Conservation (phyloP, 805 yeast species). For the Zygosaccharomyces rouxii region DNA sequence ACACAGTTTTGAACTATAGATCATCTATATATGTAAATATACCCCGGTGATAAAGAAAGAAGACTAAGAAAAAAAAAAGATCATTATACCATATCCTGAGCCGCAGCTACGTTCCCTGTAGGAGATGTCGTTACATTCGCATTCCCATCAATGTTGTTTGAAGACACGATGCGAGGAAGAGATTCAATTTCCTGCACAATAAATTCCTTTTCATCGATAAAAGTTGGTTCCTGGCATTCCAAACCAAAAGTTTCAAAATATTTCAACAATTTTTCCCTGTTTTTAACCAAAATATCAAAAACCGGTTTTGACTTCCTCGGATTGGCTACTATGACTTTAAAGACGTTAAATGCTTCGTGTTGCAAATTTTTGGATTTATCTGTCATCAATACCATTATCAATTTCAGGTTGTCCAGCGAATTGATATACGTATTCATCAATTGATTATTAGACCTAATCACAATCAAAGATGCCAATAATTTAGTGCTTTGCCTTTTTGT, state of each 20-base stretch:
- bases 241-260: constrained; percentile 64
- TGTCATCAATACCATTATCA: constrained; percentile 78
- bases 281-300: constrained; percentile 75
- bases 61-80: neutral
- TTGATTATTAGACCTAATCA: constrained; percentile 63
- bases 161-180: constrained; percentile 53
- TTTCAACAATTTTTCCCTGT: constrained; percentile 67
- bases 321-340: constrained; percentile 94
- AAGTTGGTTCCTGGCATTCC: constrained; percentile 53
- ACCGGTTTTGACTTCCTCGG: constrained; percentile 83
- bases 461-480: constrained; percentile 64
- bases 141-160: constrained; percentile 19
- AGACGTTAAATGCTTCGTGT: constrained; percentile 85
- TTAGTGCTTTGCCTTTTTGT: constrained; percentile 87
- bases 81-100: constrained; percentile 5
- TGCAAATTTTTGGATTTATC: constrained; percentile 89
- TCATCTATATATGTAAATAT: neutral
- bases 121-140: constrained; percentile 16
- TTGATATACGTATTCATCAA: constrained; percentile 75
- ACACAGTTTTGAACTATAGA: neutral
- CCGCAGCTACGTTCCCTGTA: constrained; percentile 11
- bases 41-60: neutral
- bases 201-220: constrained; percentile 76
- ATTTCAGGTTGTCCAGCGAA: constrained; percentile 75
- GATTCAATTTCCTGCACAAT: constrained; percentile 69